Evolutionary conservation across 192 early-diverging fungal species (phyloP), one percentile per base, ranked within the genome.

Genomic region (Chytriomyces hyalinus): DNA sequence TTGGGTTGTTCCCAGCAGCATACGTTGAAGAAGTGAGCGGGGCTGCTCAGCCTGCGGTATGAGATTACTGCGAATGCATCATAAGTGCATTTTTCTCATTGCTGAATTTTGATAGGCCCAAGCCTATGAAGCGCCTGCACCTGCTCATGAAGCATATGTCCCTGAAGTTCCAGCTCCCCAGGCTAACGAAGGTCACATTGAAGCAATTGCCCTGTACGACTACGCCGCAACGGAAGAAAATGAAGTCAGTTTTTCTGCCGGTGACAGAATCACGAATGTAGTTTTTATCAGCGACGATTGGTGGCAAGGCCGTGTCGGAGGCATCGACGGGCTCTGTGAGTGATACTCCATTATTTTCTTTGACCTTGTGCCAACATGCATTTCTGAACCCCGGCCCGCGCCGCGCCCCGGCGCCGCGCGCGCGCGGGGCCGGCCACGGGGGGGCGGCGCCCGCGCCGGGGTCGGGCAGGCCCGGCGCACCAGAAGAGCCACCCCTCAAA

Each of bases 161-260:
- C 57, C 50, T 70, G 10, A 11, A 26, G 15, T 64, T 65, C 63
- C 73, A 28, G 22, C 62, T 60, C 63, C 64, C 13, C 13, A 10
- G 47, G 48, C 24, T 43, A n/a, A 11, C 8, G 49, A 64, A 24
- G 61, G 36, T 36, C 24, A 77, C 15, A 77, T 75, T 46, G 59
- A 68, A 26, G 79, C 78, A 5, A 67, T 75, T 51, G 79, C 76
- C 8, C 49, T 75, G 20, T 98, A 94, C 79, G 94, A 96, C 67
- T 98, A 96, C 79, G 88, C 88, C 11, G 94, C 95, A 5, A 88
- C 85, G 4, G 96, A 97, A 73, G 91, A 90, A 6, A 95, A 95
- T 80, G 97, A 98, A 80, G 83, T 98, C 26, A 85, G 90, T 6
- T 96, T 98, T 78, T 46, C 43, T 0, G 92, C 91, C 20, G 92